Evolutionary conservation across 257 asterid genomes (phyloP).

Genomic region (Rubia yunnanensis): DNA sequence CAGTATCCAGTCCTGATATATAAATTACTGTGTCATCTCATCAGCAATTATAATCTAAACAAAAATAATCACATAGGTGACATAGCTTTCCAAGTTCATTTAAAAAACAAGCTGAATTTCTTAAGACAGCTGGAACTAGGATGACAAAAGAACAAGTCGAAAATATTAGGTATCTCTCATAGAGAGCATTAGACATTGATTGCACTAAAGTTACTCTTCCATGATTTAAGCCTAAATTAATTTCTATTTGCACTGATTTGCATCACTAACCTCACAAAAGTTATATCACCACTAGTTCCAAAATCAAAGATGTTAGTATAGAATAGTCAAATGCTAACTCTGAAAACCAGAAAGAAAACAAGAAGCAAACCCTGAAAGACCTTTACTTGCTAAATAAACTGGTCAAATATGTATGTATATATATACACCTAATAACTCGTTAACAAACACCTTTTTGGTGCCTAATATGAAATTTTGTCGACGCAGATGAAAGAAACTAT

Average conservation of each 20-base stretch:
- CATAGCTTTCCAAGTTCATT: background rate
- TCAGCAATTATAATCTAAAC: background rate
- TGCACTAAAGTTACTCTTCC: background rate
- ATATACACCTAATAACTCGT: background rate
- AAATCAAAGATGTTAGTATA: background rate
- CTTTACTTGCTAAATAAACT: background rate
- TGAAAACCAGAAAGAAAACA: background rate
- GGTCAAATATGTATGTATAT: background rate
- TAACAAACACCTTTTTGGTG: background rate
- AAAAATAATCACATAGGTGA: background rate
- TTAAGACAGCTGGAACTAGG: background rate
- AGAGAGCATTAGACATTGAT: background rate
- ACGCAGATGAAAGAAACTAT: background rate
- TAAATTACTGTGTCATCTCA: background rate
- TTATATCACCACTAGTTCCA: background rate
- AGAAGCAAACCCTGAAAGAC: background rate
- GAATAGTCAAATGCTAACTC: background rate
- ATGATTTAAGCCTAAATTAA: background rate
- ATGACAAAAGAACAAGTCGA: background rate
- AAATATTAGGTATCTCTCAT: background rate
- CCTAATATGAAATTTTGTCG: background rate
- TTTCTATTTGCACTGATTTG: background rate
- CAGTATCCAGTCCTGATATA: conserved; percentile 46
- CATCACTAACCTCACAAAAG: background rate
- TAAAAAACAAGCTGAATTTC: background rate